Base-by-base conservation (phyloP, 257 asterid species). In the Cynanchum wilfordii region DNA sequence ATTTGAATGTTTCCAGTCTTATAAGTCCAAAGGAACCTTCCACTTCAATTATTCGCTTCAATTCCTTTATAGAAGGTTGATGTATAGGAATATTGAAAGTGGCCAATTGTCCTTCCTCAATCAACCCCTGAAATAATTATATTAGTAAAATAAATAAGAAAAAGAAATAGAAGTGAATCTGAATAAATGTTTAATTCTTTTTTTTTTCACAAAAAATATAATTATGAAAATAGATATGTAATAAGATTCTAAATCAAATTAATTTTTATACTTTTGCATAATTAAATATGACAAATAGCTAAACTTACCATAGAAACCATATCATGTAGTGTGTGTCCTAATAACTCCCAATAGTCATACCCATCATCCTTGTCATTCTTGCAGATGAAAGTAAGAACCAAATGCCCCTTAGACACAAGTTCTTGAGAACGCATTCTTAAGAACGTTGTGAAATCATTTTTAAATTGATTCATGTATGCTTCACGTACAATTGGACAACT, bases 11-110 rank as follows among this genome's bases (percentile, higher is more conserved):
- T n/a, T n/a, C n/a, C n/a, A n/a, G n/a, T n/a, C n/a, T n/a, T n/a
- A n/a, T n/a, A n/a, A n/a, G n/a, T n/a, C n/a, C n/a, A 52, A 76
- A 76, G n/a, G 75, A 76, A 38, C 66, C 75, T 36, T 69, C 79
- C 1, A 9, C 9, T 16, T 60, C 56, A 15, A 69, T 60, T 20
- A 59, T 24, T 9, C 47, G 62, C 33, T 4, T 36, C 16, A 76
- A 8, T 69, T 76, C 79, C 58, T 69, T 51, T 5, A 5, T 19
- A 7, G 79, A 42, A 20, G 79, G 71, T 60, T 52, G 45, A 45
- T 76, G 49, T 9, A 44, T 0, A 36, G 79, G 75, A 30, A 76
- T 40, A 50, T 68, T 67, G 55, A 76, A 76, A 2, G 22, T 36
- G 5, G 36, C 66, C 36, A 76, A 24, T 42, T 47, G 60, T 9